Evolutionary conservation across 148 eudicot genomes (phyloP).

Genomic region (Fagopyrum tataricum): DNA sequence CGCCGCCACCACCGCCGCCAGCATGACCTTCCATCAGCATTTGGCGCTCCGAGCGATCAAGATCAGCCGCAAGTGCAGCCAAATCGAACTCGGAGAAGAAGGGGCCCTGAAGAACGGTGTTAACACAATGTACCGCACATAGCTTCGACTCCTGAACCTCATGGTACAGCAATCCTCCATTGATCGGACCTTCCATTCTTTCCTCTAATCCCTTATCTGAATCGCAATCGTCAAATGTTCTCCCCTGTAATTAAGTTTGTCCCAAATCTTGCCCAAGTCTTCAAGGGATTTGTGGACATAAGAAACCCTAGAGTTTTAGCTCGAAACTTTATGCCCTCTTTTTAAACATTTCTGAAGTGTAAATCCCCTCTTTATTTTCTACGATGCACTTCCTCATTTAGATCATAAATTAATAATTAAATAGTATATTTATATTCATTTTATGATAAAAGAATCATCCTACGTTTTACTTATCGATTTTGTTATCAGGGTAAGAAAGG

Average conservation of each 20-base stretch:
- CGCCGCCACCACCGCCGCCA: constrained; percentile 21
- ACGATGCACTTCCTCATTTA: too few species aligned
- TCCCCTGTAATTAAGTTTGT: neutral
- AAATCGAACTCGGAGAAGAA: constrained; percentile 91
- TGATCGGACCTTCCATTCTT: constrained; percentile 59
- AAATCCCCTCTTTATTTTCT: too few species aligned
- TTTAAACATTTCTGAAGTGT: neutral
- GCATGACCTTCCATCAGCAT: constrained; percentile 44
- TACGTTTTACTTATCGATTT: too few species aligned
- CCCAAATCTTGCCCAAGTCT: neutral
- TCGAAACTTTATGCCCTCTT: neutral
- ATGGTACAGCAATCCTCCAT: constrained; percentile 92
- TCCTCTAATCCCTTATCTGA: neutral
- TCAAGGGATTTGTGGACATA: neutral
- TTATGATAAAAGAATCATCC: too few species aligned
- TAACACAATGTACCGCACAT: constrained; percentile 94
- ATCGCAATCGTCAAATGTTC: neutral
- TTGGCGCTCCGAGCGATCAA: constrained; percentile 67
- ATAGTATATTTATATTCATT: too few species aligned
- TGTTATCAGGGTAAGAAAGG: too few species aligned
- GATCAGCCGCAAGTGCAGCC: constrained; percentile 91
- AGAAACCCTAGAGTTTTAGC: neutral
- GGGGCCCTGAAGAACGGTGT: constrained; percentile 91
- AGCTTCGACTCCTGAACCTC: constrained; percentile 96
- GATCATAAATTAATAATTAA: too few species aligned